These are phyloP conservation scores for Diaporthe citri DNA, from an alignment of 2,329 filamentous ascomycete genomes.

Conservation along the genomic window DNA sequence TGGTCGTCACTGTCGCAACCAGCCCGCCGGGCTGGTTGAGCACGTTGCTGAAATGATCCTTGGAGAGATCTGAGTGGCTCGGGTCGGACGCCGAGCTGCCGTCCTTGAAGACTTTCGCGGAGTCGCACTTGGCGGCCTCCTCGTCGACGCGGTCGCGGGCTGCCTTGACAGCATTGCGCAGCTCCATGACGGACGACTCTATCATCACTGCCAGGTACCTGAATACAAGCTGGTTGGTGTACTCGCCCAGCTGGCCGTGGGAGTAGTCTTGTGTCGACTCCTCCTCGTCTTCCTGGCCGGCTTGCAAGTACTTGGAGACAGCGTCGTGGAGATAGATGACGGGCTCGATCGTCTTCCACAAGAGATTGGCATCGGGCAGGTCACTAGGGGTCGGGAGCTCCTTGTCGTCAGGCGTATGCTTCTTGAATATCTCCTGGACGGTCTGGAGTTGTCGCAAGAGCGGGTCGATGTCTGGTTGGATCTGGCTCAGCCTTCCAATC, in stretches of 20 bases:
- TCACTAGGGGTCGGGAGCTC: slow-evolving; percentile 1
- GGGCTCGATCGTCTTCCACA: slow-evolving; percentile 49
- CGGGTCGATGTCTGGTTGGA: slow-evolving; percentile 43
- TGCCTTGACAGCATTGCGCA: slow-evolving; percentile 48
- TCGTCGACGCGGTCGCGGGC: slow-evolving; percentile 48
- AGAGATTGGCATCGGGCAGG: slow-evolving; percentile 43
- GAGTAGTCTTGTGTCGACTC: slow-evolving; percentile 43
- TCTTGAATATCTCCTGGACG: slow-evolving; percentile 46
- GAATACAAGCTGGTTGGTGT: slow-evolving; percentile 49
- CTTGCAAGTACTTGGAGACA: slow-evolving; percentile 48
- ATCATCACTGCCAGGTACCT: slow-evolving; percentile 48
- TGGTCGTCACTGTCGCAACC: slow-evolving; percentile 69
- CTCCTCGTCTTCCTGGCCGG: slow-evolving; percentile 45
- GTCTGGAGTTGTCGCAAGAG: slow-evolving; percentile 46
- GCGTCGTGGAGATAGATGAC: slow-evolving; percentile 48
- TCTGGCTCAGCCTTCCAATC: slow-evolving; percentile 43
- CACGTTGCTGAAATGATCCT: slow-evolving; percentile 71
- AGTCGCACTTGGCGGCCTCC: slow-evolving; percentile 47
- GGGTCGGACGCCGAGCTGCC: slow-evolving; percentile 61
- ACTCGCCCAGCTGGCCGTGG: slow-evolving; percentile 46
- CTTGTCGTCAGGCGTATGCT: slow-evolving; percentile 37
- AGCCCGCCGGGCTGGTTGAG: slow-evolving; percentile 68
- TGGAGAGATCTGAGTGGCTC: slow-evolving; percentile 70
- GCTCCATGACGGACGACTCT: slow-evolving; percentile 48
- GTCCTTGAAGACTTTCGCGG: slow-evolving; percentile 46